Conservation (phyloP, 441 rosid species). For the Pelargonium australe region DNA sequence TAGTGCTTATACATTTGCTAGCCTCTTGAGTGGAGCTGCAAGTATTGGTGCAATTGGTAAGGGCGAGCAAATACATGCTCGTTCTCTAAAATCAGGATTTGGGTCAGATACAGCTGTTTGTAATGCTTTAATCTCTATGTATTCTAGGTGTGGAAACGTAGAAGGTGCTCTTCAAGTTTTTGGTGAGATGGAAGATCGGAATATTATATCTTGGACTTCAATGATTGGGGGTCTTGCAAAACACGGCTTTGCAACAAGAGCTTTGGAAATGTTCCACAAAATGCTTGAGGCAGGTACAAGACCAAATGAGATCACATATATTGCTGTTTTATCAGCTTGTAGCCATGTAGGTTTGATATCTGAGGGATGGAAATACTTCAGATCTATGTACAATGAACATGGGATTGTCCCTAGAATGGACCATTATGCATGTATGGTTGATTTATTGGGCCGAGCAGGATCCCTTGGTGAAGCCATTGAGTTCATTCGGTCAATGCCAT, state of each 20-base stretch:
- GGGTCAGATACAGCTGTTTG: slow-evolving; percentile 32
- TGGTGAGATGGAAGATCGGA: slow-evolving; percentile 45
- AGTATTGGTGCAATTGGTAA: slow-evolving; percentile 48
- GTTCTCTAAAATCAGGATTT: slow-evolving; percentile 45
- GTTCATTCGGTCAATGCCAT: slow-evolving; percentile 52
- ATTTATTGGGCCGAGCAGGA: slow-evolving; percentile 69
- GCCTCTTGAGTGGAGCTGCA: slow-evolving; percentile 60
- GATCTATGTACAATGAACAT: slow-evolving; percentile 41
- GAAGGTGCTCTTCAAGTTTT: slow-evolving; percentile 59
- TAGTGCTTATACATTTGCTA: slow-evolving; percentile 49
- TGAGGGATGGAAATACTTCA: slow-evolving; percentile 53
- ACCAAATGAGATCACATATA: slow-evolving; percentile 69
- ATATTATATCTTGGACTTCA: slow-evolving; percentile 56
- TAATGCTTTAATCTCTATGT: slow-evolving; percentile 62
- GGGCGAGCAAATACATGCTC: slow-evolving; percentile 59
- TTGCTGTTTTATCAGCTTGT: slow-evolving; percentile 75
- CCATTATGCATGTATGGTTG: slow-evolving; percentile 70
- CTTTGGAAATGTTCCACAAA: slow-evolving; percentile 38
- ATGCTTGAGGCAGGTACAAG: slow-evolving; percentile 39
- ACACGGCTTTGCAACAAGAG: slow-evolving; percentile 39
- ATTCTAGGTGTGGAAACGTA: slow-evolving; percentile 54
- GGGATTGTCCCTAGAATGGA: slow-evolving; percentile 54
- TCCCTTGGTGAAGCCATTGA: slow-evolving; percentile 45
- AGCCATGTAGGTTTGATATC: slow-evolving; percentile 52
- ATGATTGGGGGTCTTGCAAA: slow-evolving; percentile 68